Conservation (phyloP, 345 rosid genomes). For the Passiflora organensis region DNA sequence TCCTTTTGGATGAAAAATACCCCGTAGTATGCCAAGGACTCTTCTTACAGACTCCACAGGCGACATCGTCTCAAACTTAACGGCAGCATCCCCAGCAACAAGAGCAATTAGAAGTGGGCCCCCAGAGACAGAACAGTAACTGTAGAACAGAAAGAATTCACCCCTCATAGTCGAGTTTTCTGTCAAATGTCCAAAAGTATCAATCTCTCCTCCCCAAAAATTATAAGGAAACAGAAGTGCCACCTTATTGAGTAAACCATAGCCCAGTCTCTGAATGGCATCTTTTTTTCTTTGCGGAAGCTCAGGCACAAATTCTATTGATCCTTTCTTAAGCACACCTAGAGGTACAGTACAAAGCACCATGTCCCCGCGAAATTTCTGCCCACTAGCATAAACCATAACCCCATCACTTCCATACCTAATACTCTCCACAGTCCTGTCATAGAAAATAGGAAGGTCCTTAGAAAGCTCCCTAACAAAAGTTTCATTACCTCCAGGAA, state of each 20-base stretch:
- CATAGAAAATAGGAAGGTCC: constrained; percentile 80
- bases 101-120: constrained; percentile 91
- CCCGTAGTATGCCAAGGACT: constrained; percentile 67
- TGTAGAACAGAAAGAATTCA: constrained; percentile 89
- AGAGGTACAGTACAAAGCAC: constrained; percentile 82
- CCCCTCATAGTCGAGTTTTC: constrained; percentile 77
- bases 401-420: constrained; percentile 76
- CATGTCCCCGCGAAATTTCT: constrained; percentile 80
- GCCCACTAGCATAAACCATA: constrained; percentile 64
- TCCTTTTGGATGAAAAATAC: constrained; percentile 83
- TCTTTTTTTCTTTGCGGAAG: constrained; percentile 80
- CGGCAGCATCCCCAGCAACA: constrained; percentile 89
- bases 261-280: constrained; percentile 79
- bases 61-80: constrained; percentile 69
- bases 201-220: constrained; percentile 91
- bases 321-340: constrained; percentile 82
- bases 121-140: constrained; percentile 85
- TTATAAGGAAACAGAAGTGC: constrained; percentile 82
- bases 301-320: constrained; percentile 70
- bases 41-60: constrained; percentile 79
- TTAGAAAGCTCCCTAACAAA: constrained; percentile 80
- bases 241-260: constrained; percentile 80
- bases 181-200: constrained; percentile 84
- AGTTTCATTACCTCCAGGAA: constrained; percentile 87
- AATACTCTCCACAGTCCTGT: constrained; percentile 62